phyloP scores from a whole-genome alignment of 192 early-diverging fungal species.

The Allomyces macrogynus region DNA sequence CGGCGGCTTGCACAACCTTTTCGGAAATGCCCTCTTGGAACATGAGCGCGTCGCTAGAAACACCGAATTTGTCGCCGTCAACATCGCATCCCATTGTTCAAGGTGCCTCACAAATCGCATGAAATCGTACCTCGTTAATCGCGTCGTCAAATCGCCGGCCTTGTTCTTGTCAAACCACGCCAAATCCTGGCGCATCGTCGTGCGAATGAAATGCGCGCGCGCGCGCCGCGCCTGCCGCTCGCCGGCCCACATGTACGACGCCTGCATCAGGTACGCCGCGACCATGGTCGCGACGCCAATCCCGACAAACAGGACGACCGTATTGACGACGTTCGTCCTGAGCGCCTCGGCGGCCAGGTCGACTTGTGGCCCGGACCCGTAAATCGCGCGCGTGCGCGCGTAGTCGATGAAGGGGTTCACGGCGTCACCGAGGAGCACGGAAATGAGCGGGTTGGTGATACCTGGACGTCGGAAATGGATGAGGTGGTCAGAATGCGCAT shows the following conservation, averaged over 20 bases:
- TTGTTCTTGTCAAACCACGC: conserved; percentile 64
- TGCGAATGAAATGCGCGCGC: conserved; percentile 47
- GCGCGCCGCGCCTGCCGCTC: conserved; percentile 54
- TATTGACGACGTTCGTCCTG: conserved; percentile 2
- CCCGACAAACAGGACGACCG: conserved; percentile 27
- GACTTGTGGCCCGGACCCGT: neutral
- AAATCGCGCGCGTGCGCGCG: neutral
- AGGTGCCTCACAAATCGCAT: too few relatives aligned
- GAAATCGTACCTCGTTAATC: conserved; percentile 21
- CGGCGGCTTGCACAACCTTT: conserved; percentile 52
- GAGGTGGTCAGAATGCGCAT: conserved; percentile 26
- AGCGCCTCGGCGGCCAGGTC: conserved; percentile 4
- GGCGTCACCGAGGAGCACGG: conserved; percentile 16
- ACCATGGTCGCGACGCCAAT: conserved; percentile 34
- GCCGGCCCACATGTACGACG: conserved; percentile 19
- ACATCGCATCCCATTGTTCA: too few relatives aligned
- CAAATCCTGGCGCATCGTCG: conserved; percentile 71
- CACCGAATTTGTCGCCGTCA: too few relatives aligned
- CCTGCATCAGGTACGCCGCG: conserved; percentile 37
- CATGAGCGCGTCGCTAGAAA: conserved; percentile 55
- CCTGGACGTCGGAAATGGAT: conserved; percentile 16
- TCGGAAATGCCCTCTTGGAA: conserved; percentile 77
- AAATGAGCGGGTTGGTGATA: conserved; percentile 13
- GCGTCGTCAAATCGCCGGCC: conserved; percentile 65
- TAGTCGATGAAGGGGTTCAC: conserved; percentile 12